Base-by-base conservation (phyloP, 495 filamentous ascomycete genomes). In the Neurospora hispaniola region DNA sequence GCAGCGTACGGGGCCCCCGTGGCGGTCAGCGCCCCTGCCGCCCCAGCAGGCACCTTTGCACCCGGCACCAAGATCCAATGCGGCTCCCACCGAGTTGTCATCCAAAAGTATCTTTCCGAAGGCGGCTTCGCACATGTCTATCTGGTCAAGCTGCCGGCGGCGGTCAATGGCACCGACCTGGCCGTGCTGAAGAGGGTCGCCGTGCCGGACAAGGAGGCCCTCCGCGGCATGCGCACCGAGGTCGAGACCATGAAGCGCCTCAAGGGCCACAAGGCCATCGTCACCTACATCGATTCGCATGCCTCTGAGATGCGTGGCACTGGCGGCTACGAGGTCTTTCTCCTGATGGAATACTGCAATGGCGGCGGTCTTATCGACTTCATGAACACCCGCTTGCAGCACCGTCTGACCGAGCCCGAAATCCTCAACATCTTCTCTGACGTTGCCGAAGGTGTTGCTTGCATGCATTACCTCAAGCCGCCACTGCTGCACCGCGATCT, bases 221-320 rank as follows among this genome's bases (percentile, higher is more conserved):
- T 99, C 80, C 92, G 94, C 40, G 94, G 90, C 81, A 98, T 98
- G 96, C 91, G 96, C 79, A 98, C 91, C 73, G 96, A 99, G 86
- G 96, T 98, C 71, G 96, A 99, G 83, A 99, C 96, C 23, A 99
- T 99, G 96, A 99, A 99, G 89, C 93, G 94, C 78, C 85, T 99
- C 73, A 97, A 96, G 86, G 96, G 96, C 42, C 96, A 98, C 85
- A 90, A 89, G 70, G 91, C 96, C 75, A 98, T 99, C 79, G 96
- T 99, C 77, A 97, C 91, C 69, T 99, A 99, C 81, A 93, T 98
- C 81, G 96, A 99, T 85, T 97, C 94, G 71, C 96, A 99, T 84
- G 96, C 96, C 38, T 97, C 93, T 2, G 94, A 97, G 82, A 85
- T 98, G 73, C 90, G 92, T 74, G 94, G 92, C 43, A 68, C 48